Percentiles rank a stretch among this genome's conserved stretches.
phyloP scores from a whole-genome alignment of 2,329 filamentous ascomycete genomes.

The Nemania sp. region DNA sequence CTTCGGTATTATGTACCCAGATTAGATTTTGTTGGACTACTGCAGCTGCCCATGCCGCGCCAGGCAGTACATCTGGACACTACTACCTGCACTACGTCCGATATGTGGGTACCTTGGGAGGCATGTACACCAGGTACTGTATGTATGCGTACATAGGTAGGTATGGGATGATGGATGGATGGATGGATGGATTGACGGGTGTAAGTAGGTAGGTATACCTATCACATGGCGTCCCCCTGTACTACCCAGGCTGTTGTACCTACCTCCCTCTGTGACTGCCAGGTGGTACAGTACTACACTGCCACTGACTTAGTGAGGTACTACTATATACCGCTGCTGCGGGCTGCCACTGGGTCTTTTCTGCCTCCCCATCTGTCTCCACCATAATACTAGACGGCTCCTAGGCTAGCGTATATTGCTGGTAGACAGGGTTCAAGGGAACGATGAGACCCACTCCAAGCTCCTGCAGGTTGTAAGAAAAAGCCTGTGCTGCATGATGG shows the following conservation, averaged over 20 bases:
- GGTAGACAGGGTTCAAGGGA: slow-evolving; percentile 24
- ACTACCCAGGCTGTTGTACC: background rate
- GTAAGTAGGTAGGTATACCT: slow-evolving; percentile 3
- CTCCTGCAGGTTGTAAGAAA: slow-evolving; percentile 36
- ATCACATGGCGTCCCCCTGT: background rate
- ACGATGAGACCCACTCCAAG: slow-evolving; percentile 26
- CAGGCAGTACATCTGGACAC: slow-evolving; percentile 12
- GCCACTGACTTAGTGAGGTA: slow-evolving; percentile 8
- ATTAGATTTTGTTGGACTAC: slow-evolving; percentile 41
- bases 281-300: background rate
- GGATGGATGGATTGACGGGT: too few relatives aligned
- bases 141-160: background rate
- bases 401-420: slow-evolving; percentile 6
- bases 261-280: slow-evolving; percentile 6
- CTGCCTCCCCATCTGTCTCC: background rate
- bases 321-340: slow-evolving; percentile 20
- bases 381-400: slow-evolving; percentile 18
- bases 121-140: slow-evolving; percentile 13
- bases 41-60: slow-evolving; percentile 39
- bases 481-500: slow-evolving; percentile 40
- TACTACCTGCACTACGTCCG: slow-evolving; percentile 18
- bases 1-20: slow-evolving; percentile 42
- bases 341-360: slow-evolving; percentile 22
- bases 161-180: background rate
- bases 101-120: slow-evolving; percentile 8